A percentile compares a stretch with the other conserved stretches of the same genome.
Conservation (phyloP, 2,329 filamentous ascomycete species). For the Aspergillus niger region DNA sequence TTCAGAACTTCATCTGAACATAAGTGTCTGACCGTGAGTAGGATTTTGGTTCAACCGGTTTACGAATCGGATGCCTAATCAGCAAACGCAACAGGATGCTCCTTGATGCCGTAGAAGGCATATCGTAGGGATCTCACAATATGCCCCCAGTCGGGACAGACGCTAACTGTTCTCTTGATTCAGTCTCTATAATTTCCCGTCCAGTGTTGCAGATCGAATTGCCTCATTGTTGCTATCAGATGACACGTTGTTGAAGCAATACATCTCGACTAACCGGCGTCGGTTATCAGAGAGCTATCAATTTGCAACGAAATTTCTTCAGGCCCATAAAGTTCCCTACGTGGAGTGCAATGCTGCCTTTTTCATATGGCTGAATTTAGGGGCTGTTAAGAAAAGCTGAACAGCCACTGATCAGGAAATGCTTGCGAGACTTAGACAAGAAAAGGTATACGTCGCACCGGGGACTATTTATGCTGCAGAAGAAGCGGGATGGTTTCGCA, state of each 20-base stretch:
- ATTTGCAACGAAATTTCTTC: neutral
- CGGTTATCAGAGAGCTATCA: neutral
- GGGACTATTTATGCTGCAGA: neutral
- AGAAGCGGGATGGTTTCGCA: neutral
- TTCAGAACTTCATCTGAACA: neutral
- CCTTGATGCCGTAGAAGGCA: neutral
- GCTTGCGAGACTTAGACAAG: neutral
- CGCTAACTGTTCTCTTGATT: neutral
- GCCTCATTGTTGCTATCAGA: neutral
- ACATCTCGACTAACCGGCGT: neutral
- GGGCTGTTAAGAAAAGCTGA: neutral
- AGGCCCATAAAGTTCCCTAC: neutral
- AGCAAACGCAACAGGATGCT: neutral
- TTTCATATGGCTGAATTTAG: neutral
- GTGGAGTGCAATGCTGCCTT: neutral
- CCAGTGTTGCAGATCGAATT: neutral
- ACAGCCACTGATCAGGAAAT: neutral
- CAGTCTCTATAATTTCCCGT: neutral
- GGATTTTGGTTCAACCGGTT: neutral
- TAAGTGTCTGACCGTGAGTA: neutral
- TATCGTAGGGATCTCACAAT: neutral
- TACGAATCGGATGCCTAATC: neutral
- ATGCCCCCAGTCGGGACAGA: neutral
- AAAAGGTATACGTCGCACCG: neutral
- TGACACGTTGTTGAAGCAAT: neutral